Base-by-base conservation (phyloP, 23 red algal species). In the Gracilaria domingensis region DNA sequence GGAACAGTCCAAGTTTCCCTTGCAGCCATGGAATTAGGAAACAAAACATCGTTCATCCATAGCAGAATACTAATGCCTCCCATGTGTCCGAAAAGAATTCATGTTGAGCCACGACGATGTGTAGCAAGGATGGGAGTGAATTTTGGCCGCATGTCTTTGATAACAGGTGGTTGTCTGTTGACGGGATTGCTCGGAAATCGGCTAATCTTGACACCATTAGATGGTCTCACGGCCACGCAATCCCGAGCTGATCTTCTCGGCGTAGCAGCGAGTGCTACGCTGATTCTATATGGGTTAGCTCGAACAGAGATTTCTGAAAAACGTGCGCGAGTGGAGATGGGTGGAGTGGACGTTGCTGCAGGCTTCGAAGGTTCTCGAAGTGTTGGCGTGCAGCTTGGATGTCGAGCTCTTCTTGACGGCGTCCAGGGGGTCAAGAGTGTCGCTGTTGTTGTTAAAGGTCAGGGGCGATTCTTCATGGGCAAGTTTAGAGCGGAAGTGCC, bases 211-310 rank as follows among this genome's bases (percentile, higher is more conserved):
- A 92, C 89, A 26, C 89, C 89, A 72, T 79, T 92, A 20, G 77
- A 84, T 60, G n/a, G 58, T 3, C 64, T 92, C 28, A 58, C 92
- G 12, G 47, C 76, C 18, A 79, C 92, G 26, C 83, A 94, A 50
- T 87, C 92, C 0, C 72, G 92, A n/a, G 67, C 81, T 18, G 92
- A 94, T 50, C 58, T 94, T 34, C 74, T 94, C 72, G 92, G 82
- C 16, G 82, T 94, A 21, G 57, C 64, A 75, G 69, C 82, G 42
- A 71, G 70, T 24, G 92, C 92, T 29, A 82, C 61, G 26, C 64
- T 82, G 33, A 36, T 94, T 42, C 67, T 94, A 33, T 88, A 88
- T 48, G 92, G 82, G 14, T 21, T 94, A 28, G 92, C 66, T 16
- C 75, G 64, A 47, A 75, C 92, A 26, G 92, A 94, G 21, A 42